phyloP scores from a whole-genome alignment of 495 filamentous ascomycete genomes.

The Penicillium ochrochloron region DNA sequence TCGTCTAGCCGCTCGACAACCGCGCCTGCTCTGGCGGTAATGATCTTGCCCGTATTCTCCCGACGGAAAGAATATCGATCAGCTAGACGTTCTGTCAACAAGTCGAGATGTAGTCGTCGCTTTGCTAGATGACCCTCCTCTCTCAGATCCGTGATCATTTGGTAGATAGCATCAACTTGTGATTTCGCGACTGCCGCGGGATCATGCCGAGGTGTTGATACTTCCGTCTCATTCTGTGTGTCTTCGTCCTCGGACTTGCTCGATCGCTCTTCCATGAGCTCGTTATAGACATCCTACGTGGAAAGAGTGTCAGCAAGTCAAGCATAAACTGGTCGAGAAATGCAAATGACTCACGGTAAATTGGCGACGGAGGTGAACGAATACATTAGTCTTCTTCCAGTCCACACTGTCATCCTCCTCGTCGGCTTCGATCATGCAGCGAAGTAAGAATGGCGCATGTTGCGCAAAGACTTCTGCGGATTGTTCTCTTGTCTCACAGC shows the following conservation, averaged over 20 bases:
- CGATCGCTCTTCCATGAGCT: slow-evolving; percentile 39
- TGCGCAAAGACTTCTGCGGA: slow-evolving; percentile 57
- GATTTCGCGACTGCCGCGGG: slow-evolving; percentile 37
- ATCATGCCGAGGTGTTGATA: slow-evolving; percentile 34
- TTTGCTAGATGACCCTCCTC: slow-evolving; percentile 51
- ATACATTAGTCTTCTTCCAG: slow-evolving; percentile 60
- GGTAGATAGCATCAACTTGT: slow-evolving; percentile 46
- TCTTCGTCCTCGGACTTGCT: slow-evolving; percentile 33
- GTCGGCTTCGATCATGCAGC: slow-evolving; percentile 60
- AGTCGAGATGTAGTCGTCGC: slow-evolving; percentile 47
- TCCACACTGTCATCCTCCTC: slow-evolving; percentile 57
- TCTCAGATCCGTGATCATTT: slow-evolving; percentile 42
- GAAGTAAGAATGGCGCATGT: slow-evolving; percentile 59
- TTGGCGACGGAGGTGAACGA: slow-evolving; percentile 54
- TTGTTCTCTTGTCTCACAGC: slow-evolving; percentile 51
- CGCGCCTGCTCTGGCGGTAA: slow-evolving; percentile 37
- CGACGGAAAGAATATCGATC: slow-evolving; percentile 28
- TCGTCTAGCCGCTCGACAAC: slow-evolving; percentile 46
- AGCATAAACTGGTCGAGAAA: not conserved
- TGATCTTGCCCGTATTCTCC: slow-evolving; percentile 45
- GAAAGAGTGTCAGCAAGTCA: slow-evolving; percentile 7
- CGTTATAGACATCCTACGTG: slow-evolving; percentile 47
- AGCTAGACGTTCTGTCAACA: slow-evolving; percentile 31
- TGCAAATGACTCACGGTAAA: slow-evolving; percentile 45
- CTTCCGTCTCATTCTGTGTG: slow-evolving; percentile 27